A percentile compares a stretch with the other conserved stretches of the same genome.
These are phyloP conservation scores for Acanthamoeba triangularis DNA, from an alignment of 208 protist species.

Conservation along the genomic window DNA sequence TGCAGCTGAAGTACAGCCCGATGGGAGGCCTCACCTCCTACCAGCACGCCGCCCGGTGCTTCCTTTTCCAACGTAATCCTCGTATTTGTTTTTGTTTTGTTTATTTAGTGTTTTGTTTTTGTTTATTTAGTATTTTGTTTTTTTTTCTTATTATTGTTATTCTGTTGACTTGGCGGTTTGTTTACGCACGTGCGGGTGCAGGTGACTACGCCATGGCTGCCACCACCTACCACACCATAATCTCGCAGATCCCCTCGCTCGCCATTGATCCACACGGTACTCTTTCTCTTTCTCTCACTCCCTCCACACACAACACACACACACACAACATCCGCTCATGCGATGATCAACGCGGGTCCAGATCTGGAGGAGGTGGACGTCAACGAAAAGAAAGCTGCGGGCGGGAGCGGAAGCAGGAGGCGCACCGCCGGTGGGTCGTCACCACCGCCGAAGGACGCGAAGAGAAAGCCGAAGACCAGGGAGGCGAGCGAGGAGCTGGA, in stretches of 20 bases:
- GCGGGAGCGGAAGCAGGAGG: neutral
- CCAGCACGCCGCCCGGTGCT: constrained; percentile 3
- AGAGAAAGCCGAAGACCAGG: too few relatives aligned
- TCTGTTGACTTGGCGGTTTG: neutral
- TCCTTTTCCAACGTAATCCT: neutral
- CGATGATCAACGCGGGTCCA: neutral
- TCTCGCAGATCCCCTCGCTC: constrained; percentile 2
- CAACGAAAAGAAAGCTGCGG: constrained; percentile 4
- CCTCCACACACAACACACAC: too few relatives aligned
- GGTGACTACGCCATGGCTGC: neutral
- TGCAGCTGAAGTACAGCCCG: constrained; percentile 35
- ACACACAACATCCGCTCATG: too few relatives aligned
- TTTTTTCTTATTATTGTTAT: neutral
- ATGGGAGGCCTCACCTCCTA: neutral
- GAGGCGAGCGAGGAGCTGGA: neutral
- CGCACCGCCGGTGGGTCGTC: neutral
- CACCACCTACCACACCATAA: neutral
- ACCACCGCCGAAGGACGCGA: too few relatives aligned
- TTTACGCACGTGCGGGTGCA: neutral
- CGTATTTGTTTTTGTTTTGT: neutral
- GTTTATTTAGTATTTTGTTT: neutral
- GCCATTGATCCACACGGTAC: constrained; percentile 18
- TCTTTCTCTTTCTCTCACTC: too few relatives aligned
- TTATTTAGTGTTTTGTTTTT: neutral
- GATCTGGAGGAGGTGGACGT: constrained; percentile 32